phyloP scores from a whole-genome alignment of 2,329 filamentous ascomycete genomes.

The Fusarium foetens region DNA sequence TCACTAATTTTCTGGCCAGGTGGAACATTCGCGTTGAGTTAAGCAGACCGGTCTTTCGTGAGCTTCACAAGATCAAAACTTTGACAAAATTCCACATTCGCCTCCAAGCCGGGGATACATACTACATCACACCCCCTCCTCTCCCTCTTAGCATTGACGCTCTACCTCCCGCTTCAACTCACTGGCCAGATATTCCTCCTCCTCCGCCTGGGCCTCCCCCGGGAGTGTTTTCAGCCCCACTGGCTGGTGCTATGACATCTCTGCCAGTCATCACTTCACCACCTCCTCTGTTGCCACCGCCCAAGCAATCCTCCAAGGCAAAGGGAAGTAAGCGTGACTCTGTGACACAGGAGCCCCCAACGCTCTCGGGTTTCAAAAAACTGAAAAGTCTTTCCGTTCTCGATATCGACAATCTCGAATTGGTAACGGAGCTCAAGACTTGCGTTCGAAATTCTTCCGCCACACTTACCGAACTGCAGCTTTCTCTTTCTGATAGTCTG shows the following conservation, averaged over 20 bases:
- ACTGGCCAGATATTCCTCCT: slow-evolving; percentile 45
- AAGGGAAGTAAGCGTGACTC: slow-evolving; percentile 48
- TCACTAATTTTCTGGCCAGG: slow-evolving; percentile 46
- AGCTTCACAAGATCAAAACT: slow-evolving; percentile 63
- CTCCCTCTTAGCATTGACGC: slow-evolving; percentile 51
- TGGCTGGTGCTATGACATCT: slow-evolving; percentile 17
- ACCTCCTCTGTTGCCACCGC: slow-evolving; percentile 47
- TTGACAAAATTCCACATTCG: slow-evolving; percentile 67
- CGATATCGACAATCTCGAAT: slow-evolving; percentile 69
- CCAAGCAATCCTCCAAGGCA: slow-evolving; percentile 51
- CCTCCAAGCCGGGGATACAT: slow-evolving; percentile 66
- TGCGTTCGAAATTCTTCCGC: slow-evolving; percentile 66
- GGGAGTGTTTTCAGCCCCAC: slow-evolving; percentile 32
- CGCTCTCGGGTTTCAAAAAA: slow-evolving; percentile 66
- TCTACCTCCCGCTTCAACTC: slow-evolving; percentile 46
- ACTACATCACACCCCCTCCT: slow-evolving; percentile 62
- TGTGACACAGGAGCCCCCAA: slow-evolving; percentile 57
- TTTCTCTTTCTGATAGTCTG: slow-evolving; percentile 67
- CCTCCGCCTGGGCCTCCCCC: slow-evolving; percentile 36
- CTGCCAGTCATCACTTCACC: slow-evolving; percentile 38
- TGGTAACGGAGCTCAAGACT: slow-evolving; percentile 64
- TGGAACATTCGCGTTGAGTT: slow-evolving; percentile 75
- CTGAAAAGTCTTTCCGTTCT: slow-evolving; percentile 65
- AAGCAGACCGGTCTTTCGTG: slow-evolving; percentile 65
- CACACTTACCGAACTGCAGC: slow-evolving; percentile 63